Conservation (phyloP, 495 filamentous ascomycete genomes). For the Annulohypoxylon moriforme region DNA sequence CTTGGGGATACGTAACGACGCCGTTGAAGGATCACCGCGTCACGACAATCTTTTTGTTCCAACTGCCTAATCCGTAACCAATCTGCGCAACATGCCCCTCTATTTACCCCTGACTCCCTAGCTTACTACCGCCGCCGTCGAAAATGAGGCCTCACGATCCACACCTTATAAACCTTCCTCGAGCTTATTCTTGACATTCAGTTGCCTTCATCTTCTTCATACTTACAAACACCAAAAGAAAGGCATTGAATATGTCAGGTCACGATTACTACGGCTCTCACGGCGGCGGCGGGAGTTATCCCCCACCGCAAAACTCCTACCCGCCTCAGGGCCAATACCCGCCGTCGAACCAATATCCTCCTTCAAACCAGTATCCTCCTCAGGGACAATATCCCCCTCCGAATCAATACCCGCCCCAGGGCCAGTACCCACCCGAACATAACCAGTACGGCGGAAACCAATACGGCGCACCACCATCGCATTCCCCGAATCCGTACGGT, state of each 20-base stretch:
- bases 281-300: conserved; percentile 34
- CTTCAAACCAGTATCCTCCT: conserved; percentile 26
- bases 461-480: conserved; percentile 36
- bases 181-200: background rate
- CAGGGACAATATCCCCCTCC: conserved; percentile 32
- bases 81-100: conserved; percentile 1
- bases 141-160: conserved; percentile 6
- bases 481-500: conserved; percentile 41
- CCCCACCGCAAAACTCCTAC: conserved; percentile 32
- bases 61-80: conserved; percentile 9
- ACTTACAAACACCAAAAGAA: background rate
- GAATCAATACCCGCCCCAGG: conserved; percentile 36
- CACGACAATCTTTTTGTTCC: background rate
- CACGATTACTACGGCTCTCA: conserved; percentile 45
- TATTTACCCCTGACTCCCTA: background rate
- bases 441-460: conserved; percentile 33
- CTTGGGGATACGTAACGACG: background rate
- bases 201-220: background rate
- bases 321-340: conserved; percentile 33
- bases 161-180: background rate
- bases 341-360: conserved; percentile 38
- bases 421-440: conserved; percentile 36
- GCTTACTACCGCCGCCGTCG: background rate
- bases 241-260: conserved; percentile 35
- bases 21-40: background rate